A percentile compares a stretch with the other conserved stretches of the same genome.
Conservation (phyloP, 2,329 filamentous ascomycete genomes). For the Curvularia lunata region DNA sequence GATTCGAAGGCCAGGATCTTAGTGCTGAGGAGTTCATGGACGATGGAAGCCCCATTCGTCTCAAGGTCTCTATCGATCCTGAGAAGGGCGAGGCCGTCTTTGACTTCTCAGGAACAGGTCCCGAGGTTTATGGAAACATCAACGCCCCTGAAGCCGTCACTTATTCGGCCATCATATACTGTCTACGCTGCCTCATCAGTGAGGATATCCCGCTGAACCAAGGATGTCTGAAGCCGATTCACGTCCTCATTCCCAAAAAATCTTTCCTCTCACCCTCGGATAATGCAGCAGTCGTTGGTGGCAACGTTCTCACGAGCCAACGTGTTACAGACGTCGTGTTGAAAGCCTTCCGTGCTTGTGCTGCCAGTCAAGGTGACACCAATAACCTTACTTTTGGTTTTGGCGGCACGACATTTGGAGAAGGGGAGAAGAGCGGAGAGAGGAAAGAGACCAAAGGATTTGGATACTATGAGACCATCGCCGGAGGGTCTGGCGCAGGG, state of each 20-base stretch:
- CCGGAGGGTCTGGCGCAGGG: conserved; percentile 76
- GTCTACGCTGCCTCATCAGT: conserved; percentile 77
- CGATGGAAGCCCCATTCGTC: conserved; percentile 77
- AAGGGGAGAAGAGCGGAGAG: conserved; percentile 15
- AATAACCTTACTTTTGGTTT: conserved; percentile 88
- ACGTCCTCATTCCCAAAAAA: conserved; percentile 73
- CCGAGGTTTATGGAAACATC: conserved; percentile 79
- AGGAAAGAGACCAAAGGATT: conserved; percentile 72
- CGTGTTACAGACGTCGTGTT: conserved; percentile 84
- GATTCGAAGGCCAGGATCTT: conserved; percentile 73
- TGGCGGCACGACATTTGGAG: conserved; percentile 58
- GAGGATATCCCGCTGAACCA: conserved; percentile 87
- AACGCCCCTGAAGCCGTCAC: conserved; percentile 84
- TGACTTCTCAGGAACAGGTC: conserved; percentile 78
- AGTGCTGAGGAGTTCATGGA: conserved; percentile 84
- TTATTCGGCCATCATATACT: conserved; percentile 86
- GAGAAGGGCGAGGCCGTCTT: conserved; percentile 78
- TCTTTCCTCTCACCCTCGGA: conserved; percentile 77
- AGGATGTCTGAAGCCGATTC: conserved; percentile 78
- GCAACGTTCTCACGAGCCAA: conserved; percentile 79
- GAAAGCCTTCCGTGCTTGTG: conserved; percentile 78
- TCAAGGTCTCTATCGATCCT: conserved; percentile 76
- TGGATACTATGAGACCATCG: conserved; percentile 87
- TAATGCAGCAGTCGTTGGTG: conserved; percentile 80
- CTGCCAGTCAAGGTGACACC: conserved; percentile 79